A percentile compares a stretch with the other conserved stretches of the same genome.
Conservation (phyloP, 139 green algal genomes). For the Coelastrella sp. region DNA sequence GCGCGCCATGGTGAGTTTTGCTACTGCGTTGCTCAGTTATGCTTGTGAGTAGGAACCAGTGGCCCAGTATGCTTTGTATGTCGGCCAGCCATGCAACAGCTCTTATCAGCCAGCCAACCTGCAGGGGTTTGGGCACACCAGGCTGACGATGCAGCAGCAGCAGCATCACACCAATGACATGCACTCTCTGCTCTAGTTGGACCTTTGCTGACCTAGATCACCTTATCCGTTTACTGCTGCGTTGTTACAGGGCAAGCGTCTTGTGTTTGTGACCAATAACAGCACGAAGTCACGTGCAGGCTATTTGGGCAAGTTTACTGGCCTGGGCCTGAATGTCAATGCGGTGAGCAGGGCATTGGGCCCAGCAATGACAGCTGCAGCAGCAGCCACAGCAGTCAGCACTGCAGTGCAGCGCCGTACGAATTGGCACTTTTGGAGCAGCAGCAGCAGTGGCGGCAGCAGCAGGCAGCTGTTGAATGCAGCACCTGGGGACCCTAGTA, state of each 20-base stretch:
- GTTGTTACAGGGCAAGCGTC: slow-evolving; percentile 90
- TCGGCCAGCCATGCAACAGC: too few relatives aligned
- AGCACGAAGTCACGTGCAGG: slow-evolving; percentile 96
- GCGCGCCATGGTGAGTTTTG: slow-evolving; percentile 72
- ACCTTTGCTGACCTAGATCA: not conserved
- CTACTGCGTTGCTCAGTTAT: not conserved
- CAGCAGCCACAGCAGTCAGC: not conserved
- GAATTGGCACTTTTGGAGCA: too few relatives aligned
- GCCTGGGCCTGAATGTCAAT: slow-evolving; percentile 90
- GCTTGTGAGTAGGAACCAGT: too few relatives aligned
- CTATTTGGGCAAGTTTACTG: slow-evolving; percentile 97
- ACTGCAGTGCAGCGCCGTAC: too few relatives aligned
- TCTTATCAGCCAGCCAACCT: too few relatives aligned
- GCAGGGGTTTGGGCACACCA: too few relatives aligned
- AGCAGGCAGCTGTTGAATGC: too few relatives aligned
- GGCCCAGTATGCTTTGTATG: too few relatives aligned
- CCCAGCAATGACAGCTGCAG: slow-evolving; percentile 4
- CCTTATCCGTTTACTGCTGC: not conserved
- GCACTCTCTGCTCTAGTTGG: not conserved
- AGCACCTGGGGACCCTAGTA: too few relatives aligned
- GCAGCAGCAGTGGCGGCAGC: too few relatives aligned
- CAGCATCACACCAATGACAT: too few relatives aligned
- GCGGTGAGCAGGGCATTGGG: slow-evolving; percentile 61
- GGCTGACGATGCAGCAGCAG: too few relatives aligned
- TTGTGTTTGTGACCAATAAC: slow-evolving; percentile 99